Base-by-base conservation (phyloP, 352 stramenopile genomes). In the Phytophthora uliginosa region DNA sequence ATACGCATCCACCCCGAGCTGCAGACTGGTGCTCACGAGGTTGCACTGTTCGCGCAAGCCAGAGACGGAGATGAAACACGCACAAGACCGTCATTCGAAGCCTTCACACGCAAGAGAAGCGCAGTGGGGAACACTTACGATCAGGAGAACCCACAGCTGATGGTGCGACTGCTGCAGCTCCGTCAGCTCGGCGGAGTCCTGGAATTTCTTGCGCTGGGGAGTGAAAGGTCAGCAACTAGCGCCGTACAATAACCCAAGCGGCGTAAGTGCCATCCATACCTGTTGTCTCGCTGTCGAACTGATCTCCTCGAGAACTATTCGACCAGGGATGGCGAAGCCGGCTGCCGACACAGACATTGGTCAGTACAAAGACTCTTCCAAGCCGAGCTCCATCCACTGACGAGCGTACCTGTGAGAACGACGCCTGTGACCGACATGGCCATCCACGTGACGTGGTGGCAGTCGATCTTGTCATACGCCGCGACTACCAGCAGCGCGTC, bases 111-210 rank as follows among this genome's bases (percentile, higher is more conserved):
- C 33, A 67, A 31, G 63, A 54, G 15, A 50, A 33, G 20, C 26
- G 28, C 13, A n/a, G 38, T 17, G 38, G 40, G 28, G 45, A 42
- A 13, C 12, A 73, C 82, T 57, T 82, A 94, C 86, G 53, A 92
- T 64, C 34, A 93, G 59, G 2, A 93, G 83, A 13, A 84, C 67
- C 83, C 85, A 94, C 2, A 94, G 79, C 57, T 92, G 86, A 38
- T 89, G 76, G 45, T 94, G 82, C 36, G 84, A 90, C 59, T 92
- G 83, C 64, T 92, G 81, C 31, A 94, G 62, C 69, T 94, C 86
- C 7, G 65, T 72, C 17, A 84, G 62, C 7, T 75, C 64, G 12
- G 57, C 58, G 0, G 78, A 84, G 24, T 80, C 59, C n/a, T 87
- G 58, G 48, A 76, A 84, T 58, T 83, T 85, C 70, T 81, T 71